These are phyloP conservation scores for Brassica cretica DNA, from an alignment of 345 rosid genomes.

Conservation along the genomic window DNA sequence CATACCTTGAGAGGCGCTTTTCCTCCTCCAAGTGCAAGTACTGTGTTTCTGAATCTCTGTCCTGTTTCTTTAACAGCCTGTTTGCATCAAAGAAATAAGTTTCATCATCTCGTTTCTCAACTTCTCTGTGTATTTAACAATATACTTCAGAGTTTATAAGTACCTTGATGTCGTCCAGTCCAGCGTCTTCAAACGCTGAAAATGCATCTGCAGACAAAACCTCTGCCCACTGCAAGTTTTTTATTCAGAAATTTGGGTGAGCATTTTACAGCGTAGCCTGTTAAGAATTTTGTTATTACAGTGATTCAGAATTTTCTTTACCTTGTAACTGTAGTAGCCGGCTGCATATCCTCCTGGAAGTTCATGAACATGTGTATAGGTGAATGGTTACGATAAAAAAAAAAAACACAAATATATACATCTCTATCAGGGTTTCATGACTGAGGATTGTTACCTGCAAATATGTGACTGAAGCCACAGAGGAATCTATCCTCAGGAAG, in stretches of 20 bases:
- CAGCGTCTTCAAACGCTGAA: conserved; percentile 97
- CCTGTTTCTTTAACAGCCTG: conserved; percentile 95
- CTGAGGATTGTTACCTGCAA: conserved; percentile 59
- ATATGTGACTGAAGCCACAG: conserved; percentile 83
- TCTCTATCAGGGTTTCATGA: neutral
- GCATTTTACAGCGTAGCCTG: neutral
- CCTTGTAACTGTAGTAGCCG: conserved; percentile 99
- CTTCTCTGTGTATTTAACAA: neutral
- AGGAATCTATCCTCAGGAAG: conserved; percentile 86
- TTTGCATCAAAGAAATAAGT: conserved; percentile 8
- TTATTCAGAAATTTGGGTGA: conserved; percentile 20
- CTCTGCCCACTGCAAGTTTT: conserved; percentile 89
- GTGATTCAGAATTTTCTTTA: conserved; percentile 10
- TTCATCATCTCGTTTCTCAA: neutral
- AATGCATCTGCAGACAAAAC: conserved; percentile 98
- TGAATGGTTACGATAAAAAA: conserved; percentile 4
- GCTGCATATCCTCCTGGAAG: conserved; percentile 89
- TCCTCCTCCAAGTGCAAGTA: conserved; percentile 97
- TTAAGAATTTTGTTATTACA: neutral
- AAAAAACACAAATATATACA: neutral
- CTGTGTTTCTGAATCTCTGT: conserved; percentile 75
- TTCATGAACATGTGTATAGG: conserved; percentile 6
- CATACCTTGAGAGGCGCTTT: conserved; percentile 76
- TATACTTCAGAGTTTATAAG: conserved; percentile 22
- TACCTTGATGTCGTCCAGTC: conserved; percentile 69